phyloP scores from a whole-genome alignment of 768 basidiomycete genomes.

The Lactarius tabidus region DNA sequence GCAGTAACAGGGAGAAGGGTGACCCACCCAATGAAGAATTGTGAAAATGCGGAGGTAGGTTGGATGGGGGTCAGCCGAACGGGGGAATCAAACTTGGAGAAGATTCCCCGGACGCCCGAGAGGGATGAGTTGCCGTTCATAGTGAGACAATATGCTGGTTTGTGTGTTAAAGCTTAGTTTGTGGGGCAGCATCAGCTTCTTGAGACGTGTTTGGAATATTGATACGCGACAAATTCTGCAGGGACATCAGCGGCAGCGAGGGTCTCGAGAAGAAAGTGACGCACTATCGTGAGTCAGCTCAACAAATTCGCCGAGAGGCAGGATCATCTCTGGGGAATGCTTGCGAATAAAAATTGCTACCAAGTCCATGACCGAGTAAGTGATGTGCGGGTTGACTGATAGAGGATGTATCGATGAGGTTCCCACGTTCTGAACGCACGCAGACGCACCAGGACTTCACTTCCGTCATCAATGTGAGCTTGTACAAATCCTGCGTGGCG shows the following conservation, averaged over 20 bases:
- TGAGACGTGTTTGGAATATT: conserved; percentile 93
- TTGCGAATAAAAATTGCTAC: conserved; percentile 97
- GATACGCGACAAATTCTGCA: conserved; percentile 83
- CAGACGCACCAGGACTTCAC: too few species aligned
- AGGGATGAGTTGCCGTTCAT: conserved; percentile 72
- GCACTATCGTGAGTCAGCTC: conserved; percentile 66
- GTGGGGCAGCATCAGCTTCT: conserved; percentile 83
- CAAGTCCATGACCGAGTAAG: too few species aligned
- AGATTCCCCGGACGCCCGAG: conserved; percentile 85
- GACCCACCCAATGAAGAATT: conserved; percentile 68
- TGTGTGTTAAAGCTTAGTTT: conserved; percentile 57
- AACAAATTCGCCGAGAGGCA: conserved; percentile 89
- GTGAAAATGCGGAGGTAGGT: conserved; percentile 80
- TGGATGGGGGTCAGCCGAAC: conserved; percentile 82
- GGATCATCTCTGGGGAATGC: conserved; percentile 90
- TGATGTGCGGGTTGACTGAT: too few species aligned
- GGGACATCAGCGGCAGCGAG: conserved; percentile 10
- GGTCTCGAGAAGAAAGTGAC: conserved; percentile 30
- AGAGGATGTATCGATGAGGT: too few species aligned
- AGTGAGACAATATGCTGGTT: conserved; percentile 97
- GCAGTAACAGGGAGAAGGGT: background rate
- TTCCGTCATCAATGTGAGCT: too few species aligned
- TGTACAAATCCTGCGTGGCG: too few species aligned
- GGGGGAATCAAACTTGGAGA: conserved; percentile 97
- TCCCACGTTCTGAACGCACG: too few species aligned